A percentile compares a stretch with the other conserved stretches of the same genome.
Conservation (phyloP, 2,329 filamentous ascomycete genomes). For the Metarhizium guizhouense region DNA sequence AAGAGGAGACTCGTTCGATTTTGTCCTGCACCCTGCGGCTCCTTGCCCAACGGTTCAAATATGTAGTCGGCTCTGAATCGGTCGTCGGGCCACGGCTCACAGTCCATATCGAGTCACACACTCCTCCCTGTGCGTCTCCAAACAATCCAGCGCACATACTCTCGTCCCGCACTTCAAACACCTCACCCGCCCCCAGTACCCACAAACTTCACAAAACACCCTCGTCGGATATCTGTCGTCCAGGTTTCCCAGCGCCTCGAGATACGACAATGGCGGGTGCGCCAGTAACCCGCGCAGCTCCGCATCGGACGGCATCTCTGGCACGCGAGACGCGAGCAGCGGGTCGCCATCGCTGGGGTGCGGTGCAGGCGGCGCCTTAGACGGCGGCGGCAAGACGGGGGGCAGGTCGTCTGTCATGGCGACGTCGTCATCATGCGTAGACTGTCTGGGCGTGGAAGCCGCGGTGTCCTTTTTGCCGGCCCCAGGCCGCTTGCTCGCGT, state of each 20-base stretch:
- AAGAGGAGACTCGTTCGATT: no score
- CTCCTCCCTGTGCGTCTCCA: conserved; percentile 63
- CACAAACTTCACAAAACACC: conserved; percentile 69
- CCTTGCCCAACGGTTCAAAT: no score
- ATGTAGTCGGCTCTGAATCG: neutral
- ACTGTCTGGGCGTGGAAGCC: conserved; percentile 10
- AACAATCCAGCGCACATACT: conserved; percentile 69
- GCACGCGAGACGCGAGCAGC: conserved; percentile 49
- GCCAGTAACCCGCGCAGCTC: conserved; percentile 57
- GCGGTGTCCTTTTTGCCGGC: conserved; percentile 17
- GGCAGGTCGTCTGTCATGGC: conserved; percentile 18
- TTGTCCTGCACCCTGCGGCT: no score
- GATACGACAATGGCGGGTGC: conserved; percentile 58
- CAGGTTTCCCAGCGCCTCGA: conserved; percentile 48
- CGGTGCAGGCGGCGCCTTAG: conserved; percentile 21
- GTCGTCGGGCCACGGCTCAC: conserved; percentile 12
- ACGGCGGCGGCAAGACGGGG: conserved; percentile 26
- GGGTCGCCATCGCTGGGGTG: conserved; percentile 46
- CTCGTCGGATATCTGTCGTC: conserved; percentile 45
- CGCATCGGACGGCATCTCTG: conserved; percentile 45
- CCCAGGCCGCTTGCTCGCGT: conserved; percentile 17
- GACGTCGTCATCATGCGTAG: conserved; percentile 14
- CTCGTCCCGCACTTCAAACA: conserved; percentile 72
- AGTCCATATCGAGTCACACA: conserved; percentile 56
- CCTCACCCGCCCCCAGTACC: conserved; percentile 70